Percentiles rank a stretch among this genome's conserved stretches.
phyloP scores from a whole-genome alignment of 2,329 filamentous ascomycete genomes.

The Colletotrichum sp. region DNA sequence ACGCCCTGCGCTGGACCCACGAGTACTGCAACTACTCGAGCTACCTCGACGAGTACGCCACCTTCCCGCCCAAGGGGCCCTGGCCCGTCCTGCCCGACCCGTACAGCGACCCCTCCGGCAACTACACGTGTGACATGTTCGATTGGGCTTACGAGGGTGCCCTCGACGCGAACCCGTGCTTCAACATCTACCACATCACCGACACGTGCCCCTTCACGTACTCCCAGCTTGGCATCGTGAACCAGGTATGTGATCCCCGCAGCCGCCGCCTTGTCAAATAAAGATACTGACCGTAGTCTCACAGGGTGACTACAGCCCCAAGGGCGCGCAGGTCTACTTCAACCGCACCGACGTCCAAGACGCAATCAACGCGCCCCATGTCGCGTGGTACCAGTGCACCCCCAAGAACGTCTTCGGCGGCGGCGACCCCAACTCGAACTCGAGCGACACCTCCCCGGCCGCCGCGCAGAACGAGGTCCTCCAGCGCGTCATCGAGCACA shows the following conservation, averaged over 20 bases:
- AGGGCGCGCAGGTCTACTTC: slow-evolving; percentile 70
- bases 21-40: slow-evolving; percentile 68
- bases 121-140: slow-evolving; percentile 60
- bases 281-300: rapidly evolving
- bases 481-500: slow-evolving; percentile 32
- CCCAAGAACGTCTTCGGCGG: slow-evolving; percentile 28
- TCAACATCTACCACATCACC: slow-evolving; percentile 78
- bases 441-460: slow-evolving; percentile 8
- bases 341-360: slow-evolving; percentile 73
- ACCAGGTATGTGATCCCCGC: slow-evolving; percentile 27
- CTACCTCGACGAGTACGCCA: slow-evolving; percentile 65
- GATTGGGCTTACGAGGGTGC: slow-evolving; percentile 60
- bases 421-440: slow-evolving; percentile 3
- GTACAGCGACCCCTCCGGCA: slow-evolving; percentile 32
- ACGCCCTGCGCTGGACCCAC: slow-evolving; percentile 55
- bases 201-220: slow-evolving; percentile 74
- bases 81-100: slow-evolving; percentile 56
- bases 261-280: rapidly evolving
- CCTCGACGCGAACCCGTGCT: slow-evolving; percentile 74
- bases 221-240: slow-evolving; percentile 75
- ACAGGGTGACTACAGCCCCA: slow-evolving; percentile 63
- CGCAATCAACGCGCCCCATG: slow-evolving; percentile 67
- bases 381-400: slow-evolving; percentile 31
- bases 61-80: slow-evolving; percentile 65
- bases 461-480: slow-evolving; percentile 20